A percentile compares a stretch with the other conserved stretches of the same genome.
These are phyloP conservation scores for Teratosphaeria destructans DNA, from an alignment of 2,329 filamentous ascomycete genomes.

Conservation along the genomic window DNA sequence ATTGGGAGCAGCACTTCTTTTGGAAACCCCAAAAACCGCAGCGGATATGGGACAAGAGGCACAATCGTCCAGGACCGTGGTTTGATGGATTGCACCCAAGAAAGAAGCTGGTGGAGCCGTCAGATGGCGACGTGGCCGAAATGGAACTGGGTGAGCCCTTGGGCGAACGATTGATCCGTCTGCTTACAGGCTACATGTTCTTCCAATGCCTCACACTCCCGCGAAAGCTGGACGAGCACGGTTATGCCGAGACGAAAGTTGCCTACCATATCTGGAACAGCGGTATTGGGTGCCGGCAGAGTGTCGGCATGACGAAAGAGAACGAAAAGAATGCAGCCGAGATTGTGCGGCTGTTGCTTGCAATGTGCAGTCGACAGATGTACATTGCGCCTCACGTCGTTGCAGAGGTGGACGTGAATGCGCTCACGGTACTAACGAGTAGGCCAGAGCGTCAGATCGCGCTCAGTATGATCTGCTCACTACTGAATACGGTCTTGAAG, in stretches of 20 bases:
- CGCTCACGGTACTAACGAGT: slow-evolving; percentile 81
- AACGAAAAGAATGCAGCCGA: slow-evolving; percentile 89
- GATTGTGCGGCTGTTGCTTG: slow-evolving; percentile 74
- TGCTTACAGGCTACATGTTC: slow-evolving; percentile 80
- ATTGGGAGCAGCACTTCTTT: slow-evolving; percentile 91
- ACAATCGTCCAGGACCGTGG: slow-evolving; percentile 18
- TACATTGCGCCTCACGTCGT: slow-evolving; percentile 73
- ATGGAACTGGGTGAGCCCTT: slow-evolving; percentile 72
- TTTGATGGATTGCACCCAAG: slow-evolving; percentile 29
- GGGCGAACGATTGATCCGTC: slow-evolving; percentile 86
- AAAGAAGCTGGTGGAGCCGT: slow-evolving; percentile 44
- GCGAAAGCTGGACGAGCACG: slow-evolving; percentile 15
- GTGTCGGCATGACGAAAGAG: slow-evolving; percentile 79
- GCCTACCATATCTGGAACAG: slow-evolving; percentile 96
- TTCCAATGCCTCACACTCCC: slow-evolving; percentile 83
- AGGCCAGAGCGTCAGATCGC: slow-evolving; percentile 86
- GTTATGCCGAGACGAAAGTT: slow-evolving; percentile 42
- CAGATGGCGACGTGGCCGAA: slow-evolving; percentile 26
- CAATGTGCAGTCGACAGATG: slow-evolving; percentile 82
- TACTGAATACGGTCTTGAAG: slow-evolving; percentile 81
- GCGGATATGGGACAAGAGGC: slow-evolving; percentile 18
- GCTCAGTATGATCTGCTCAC: slow-evolving; percentile 78
- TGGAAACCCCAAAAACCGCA: slow-evolving; percentile 45
- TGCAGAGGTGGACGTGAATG: slow-evolving; percentile 70
- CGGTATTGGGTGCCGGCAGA: slow-evolving; percentile 87